Evolutionary conservation across 352 stramenopile genomes (phyloP), one percentile per base, ranked within the genome.

Genomic region (Phytophthora megakarya): DNA sequence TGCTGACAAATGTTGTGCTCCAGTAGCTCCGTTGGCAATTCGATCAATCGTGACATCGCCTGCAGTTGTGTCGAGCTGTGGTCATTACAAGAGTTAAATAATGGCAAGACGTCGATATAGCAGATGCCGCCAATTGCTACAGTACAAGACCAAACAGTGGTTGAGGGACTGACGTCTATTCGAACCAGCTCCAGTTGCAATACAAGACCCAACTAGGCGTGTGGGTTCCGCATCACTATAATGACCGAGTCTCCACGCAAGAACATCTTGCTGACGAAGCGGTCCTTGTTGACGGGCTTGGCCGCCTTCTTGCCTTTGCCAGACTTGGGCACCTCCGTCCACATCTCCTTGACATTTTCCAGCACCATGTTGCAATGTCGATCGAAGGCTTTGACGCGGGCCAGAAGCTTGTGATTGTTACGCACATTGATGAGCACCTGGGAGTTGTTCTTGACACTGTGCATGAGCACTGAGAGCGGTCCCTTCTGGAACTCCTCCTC

Each of bases 321-420:
- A 30, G 93, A 96, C 82, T 99, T 99, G 64, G 96, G 97, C 55
- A 90, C 85, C 86, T 99, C 98, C 18, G 97, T 99, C 98, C 98
- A 99, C 94, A 99, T 99, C 85, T 99, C 98, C 80, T 99, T 99
- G 37, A 99, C 98, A 73, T 99, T 98, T 82, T 99, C 97, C 44
- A 99, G 82, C 55, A 99, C 89, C 98, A 99, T 98, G 89, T 99
- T 99, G 88, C 97, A 99, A 75, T 99, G 98, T 61, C 98, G 88
- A 79, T 99, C 98, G 78, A 99, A 99, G 23, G 98, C 98, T 77
- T 99, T 99, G 26, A 99, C 97, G 61, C 97, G 84, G 19, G 92
- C 97, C 49, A 99, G 88, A 38, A 99, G 85, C 77, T 99, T 99
- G 86, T 99, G 98, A 82, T 99, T 99, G 84, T 99, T 99, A 59